phyloP scores from a whole-genome alignment of 2,329 filamentous ascomycete species.

The Aspergillus novoparasiticus region DNA sequence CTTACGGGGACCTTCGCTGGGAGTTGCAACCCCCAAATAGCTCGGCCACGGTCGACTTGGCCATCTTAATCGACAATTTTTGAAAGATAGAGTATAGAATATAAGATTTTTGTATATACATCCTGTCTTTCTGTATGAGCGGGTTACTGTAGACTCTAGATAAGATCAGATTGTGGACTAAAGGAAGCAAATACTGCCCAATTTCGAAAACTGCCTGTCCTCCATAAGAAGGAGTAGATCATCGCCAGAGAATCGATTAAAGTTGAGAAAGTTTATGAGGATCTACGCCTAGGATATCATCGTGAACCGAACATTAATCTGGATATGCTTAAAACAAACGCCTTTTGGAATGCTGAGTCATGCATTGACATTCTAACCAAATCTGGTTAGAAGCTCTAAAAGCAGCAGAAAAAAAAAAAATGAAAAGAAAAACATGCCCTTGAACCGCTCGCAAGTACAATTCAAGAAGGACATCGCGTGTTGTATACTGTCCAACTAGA shows the following conservation, averaged over 20 bases:
- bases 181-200: neutral
- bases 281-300: neutral
- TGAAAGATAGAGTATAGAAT: constrained; percentile 1
- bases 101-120: neutral
- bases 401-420: constrained; percentile 5
- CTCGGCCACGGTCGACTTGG: no score
- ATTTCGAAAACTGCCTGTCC: neutral
- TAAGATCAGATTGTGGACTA: neutral
- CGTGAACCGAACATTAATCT: no score
- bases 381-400: neutral
- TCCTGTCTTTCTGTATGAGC: no score
- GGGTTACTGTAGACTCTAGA: neutral
- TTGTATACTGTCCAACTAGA: neutral
- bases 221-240: neutral
- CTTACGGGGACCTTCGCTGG: constrained; percentile 50
- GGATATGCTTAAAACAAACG: neutral
- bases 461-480: neutral
- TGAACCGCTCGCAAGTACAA: constrained; percentile 2
- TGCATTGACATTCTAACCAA: neutral
- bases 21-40: constrained; percentile 50
- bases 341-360: constrained; percentile 1
- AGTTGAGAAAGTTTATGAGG: neutral
- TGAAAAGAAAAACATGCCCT: neutral
- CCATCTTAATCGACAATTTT: neutral
- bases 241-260: neutral